These are phyloP conservation scores for Pyrenula massariospora DNA, from an alignment of 495 filamentous ascomycete species.

Conservation along the genomic window DNA sequence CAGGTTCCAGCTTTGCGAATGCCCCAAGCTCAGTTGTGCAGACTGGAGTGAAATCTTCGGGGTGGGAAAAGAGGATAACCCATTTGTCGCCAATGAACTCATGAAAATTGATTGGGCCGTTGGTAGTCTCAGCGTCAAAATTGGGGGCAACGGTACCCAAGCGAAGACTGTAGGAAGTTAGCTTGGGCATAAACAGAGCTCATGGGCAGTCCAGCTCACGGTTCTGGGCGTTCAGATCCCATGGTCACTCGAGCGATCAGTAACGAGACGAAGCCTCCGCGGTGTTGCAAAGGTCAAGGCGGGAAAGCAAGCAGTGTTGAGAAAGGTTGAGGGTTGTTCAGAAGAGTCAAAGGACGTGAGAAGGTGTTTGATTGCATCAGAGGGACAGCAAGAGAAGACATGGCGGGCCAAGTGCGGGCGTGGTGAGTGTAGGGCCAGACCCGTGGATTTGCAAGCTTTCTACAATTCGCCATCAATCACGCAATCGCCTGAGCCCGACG, in stretches of 20 bases:
- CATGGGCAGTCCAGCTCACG: not conserved
- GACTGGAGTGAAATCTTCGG: slow-evolving; percentile 78
- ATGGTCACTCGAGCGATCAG: not conserved
- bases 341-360: too few relatives aligned
- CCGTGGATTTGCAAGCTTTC: not conserved
- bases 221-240: not conserved
- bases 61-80: slow-evolving; percentile 96
- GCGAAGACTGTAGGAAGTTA: slow-evolving; percentile 49
- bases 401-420: not conserved
- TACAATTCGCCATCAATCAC: not conserved
- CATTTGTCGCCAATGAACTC: slow-evolving; percentile 90
- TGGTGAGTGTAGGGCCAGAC: not conserved
- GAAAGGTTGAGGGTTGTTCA: too few relatives aligned
- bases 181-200: not conserved
- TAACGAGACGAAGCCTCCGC: too few relatives aligned
- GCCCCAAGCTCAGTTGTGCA: slow-evolving; percentile 99
- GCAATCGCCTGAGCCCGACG: too few relatives aligned
- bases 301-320: not conserved
- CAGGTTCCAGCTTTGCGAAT: slow-evolving; percentile 90
- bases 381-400: not conserved
- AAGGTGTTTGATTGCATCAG: not conserved
- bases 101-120: slow-evolving; percentile 90
- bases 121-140: slow-evolving; percentile 88
- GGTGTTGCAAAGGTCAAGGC: not conserved
- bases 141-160: slow-evolving; percentile 84